These are phyloP conservation scores for Claviceps spartinae DNA, from an alignment of 2,329 filamentous ascomycete genomes.

Conservation along the genomic window DNA sequence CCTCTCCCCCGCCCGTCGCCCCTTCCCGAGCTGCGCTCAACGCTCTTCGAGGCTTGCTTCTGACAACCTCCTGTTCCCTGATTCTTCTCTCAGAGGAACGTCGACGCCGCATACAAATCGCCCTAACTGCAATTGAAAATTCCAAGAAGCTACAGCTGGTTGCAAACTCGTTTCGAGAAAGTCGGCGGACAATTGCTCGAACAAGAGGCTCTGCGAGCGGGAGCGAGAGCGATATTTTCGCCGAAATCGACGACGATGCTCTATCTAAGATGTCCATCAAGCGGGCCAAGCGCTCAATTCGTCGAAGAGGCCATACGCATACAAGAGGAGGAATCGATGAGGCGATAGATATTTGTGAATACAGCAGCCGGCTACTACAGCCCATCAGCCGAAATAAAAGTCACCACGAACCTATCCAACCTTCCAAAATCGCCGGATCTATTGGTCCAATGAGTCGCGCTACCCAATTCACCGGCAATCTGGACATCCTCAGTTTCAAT, in stretches of 20 bases:
- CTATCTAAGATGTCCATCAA: conserved; percentile 8
- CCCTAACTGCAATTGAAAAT: conserved; percentile 37
- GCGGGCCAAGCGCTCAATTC: conserved; percentile 13
- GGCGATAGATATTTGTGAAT: conserved; percentile 1
- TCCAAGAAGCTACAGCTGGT: conserved; percentile 31
- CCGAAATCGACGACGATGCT: conserved; percentile 14
- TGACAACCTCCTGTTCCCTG: conserved; percentile 45
- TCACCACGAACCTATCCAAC: not conserved
- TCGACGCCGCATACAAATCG: conserved; percentile 38
- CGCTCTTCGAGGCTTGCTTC: conserved; percentile 39
- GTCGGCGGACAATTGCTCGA: conserved; percentile 16
- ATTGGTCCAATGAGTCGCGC: no score
- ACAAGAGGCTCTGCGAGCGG: conserved; percentile 11
- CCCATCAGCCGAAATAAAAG: not conserved
- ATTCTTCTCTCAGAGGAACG: conserved; percentile 42
- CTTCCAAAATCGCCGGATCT: not conserved
- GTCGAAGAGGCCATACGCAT: conserved; percentile 14
- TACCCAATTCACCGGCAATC: not conserved
- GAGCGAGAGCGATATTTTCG: conserved; percentile 9
- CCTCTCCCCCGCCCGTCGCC: conserved; percentile 32
- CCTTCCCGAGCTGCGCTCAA: conserved; percentile 42
- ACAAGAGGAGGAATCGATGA: conserved; percentile 1
- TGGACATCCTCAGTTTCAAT: conserved; percentile 4
- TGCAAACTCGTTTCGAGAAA: conserved; percentile 17
- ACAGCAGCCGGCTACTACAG: not conserved